Conservation (phyloP, 495 filamentous ascomycete species). For the Aspergillus ostianus region DNA sequence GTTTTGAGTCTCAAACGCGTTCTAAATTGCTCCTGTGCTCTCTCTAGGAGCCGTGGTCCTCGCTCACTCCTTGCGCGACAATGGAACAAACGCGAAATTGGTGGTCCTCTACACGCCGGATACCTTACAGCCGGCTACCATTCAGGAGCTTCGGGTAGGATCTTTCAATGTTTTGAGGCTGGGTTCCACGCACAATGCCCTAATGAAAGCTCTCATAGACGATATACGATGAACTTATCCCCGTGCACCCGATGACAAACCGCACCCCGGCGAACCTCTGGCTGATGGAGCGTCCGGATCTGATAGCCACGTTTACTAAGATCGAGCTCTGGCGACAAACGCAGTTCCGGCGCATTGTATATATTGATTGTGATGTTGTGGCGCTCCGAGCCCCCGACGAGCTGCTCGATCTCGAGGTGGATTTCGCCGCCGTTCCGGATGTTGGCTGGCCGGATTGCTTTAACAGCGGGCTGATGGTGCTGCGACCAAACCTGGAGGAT, state of each 20-base stretch:
- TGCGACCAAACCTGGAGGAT: slow-evolving; percentile 82
- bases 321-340: slow-evolving; percentile 90
- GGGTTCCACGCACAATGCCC: slow-evolving; percentile 4
- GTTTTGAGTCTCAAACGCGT: not conserved
- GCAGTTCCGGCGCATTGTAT: slow-evolving; percentile 87
- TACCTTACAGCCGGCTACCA: slow-evolving; percentile 64
- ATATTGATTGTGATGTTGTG: slow-evolving; percentile 89
- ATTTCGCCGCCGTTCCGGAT: slow-evolving; percentile 90
- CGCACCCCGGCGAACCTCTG: slow-evolving; percentile 76
- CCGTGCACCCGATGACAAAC: slow-evolving; percentile 75
- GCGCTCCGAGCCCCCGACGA: slow-evolving; percentile 87
- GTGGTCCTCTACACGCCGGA: slow-evolving; percentile 80
- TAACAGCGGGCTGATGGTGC: slow-evolving; percentile 93
- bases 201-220: slow-evolving; percentile 47
- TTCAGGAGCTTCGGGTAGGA: slow-evolving; percentile 74
- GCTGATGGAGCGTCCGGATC: slow-evolving; percentile 87
- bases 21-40: slow-evolving; percentile 24
- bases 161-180: not conserved
- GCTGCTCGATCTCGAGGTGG: slow-evolving; percentile 71
- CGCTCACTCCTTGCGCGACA: slow-evolving; percentile 92
- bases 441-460: slow-evolving; percentile 98
- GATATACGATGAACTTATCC: slow-evolving; percentile 85
- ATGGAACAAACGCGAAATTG: slow-evolving; percentile 80
- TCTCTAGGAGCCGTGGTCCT: slow-evolving; percentile 81
- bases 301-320: slow-evolving; percentile 92